Evolutionary conservation across 306 rosid species (phyloP).

Genomic region (peach (Prunus persica)): Prunus_persica_NCBIv2 NC_034014.1:4221001-4221500

Average conservation of each 20-base stretch:
- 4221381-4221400: neutral
- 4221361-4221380: neutral
- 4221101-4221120: conserved; percentile 74
- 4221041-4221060: conserved; percentile 83
- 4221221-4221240: neutral
- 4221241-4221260: neutral
- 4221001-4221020: conserved; percentile 60
- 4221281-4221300: neutral
- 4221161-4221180: neutral
- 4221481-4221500: neutral
- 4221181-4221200: neutral
- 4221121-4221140: conserved; percentile 4
- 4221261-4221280: neutral
- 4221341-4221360: neutral
- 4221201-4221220: neutral
- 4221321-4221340: neutral
- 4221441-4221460: neutral
- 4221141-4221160: neutral
- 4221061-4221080: conserved; percentile 95
- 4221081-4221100: conserved; percentile 54
- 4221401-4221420: neutral
- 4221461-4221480: neutral
- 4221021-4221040: conserved; percentile 76
- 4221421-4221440: neutral
- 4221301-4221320: neutral